phyloP scores from a whole-genome alignment of 2,329 filamentous ascomycete species.

The Penicillium sclerotiorum region DNA sequence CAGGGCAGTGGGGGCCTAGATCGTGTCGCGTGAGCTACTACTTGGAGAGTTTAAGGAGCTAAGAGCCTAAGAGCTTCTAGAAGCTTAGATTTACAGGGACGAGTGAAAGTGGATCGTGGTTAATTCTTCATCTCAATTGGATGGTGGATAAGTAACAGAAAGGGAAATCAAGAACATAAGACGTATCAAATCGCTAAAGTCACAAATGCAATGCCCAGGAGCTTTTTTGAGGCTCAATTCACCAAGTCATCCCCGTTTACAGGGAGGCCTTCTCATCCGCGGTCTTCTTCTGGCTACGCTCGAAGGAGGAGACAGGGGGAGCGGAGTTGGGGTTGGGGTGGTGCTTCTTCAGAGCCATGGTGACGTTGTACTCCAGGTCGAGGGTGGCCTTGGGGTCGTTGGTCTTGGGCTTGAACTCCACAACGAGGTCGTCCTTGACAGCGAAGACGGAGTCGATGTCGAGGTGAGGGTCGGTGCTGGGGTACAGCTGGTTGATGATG shows the following conservation, averaged over 20 bases:
- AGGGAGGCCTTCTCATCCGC: slow-evolving; percentile 7
- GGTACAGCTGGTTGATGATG: slow-evolving; percentile 62
- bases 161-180: background rate
- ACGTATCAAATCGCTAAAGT: slow-evolving; percentile 14
- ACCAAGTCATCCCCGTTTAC: slow-evolving; percentile 12
- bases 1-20: no score
- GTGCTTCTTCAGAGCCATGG: slow-evolving; percentile 52
- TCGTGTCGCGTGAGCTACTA: background rate
- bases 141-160: slow-evolving; percentile 2
- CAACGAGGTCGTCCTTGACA: slow-evolving; percentile 63
- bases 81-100: background rate
- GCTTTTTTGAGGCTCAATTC: slow-evolving; percentile 5
- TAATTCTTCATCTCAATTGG: slow-evolving; percentile 1
- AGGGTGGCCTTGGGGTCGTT: slow-evolving; percentile 56
- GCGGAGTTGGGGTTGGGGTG: slow-evolving; percentile 44
- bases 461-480: slow-evolving; percentile 60
- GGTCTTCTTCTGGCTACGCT: slow-evolving; percentile 32
- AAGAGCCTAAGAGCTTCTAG: no score
- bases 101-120: background rate
- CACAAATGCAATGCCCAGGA: slow-evolving; percentile 20
- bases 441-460: slow-evolving; percentile 63
- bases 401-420: slow-evolving; percentile 58
- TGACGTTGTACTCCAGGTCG: slow-evolving; percentile 66
- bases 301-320: slow-evolving; percentile 41
- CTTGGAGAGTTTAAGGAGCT: no score